phyloP scores from a whole-genome alignment of 1,284 basidiomycete genomes.

The Melanopsichium pennsylvanicum region DNA sequence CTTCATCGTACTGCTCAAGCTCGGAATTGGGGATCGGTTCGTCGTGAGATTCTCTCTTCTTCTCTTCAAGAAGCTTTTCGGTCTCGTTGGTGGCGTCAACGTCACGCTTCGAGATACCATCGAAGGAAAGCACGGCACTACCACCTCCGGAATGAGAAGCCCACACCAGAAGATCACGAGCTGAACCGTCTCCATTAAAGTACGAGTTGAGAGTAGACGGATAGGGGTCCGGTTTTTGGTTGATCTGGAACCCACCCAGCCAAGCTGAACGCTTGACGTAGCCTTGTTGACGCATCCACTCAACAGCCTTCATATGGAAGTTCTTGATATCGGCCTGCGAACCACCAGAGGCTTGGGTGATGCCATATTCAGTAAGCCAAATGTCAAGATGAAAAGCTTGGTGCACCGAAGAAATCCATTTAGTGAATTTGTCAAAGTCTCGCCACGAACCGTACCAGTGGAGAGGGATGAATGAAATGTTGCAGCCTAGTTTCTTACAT shows the following conservation, averaged over 20 bases:
- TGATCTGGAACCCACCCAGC: slow-evolving; percentile 56
- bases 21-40: slow-evolving; percentile 2
- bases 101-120: slow-evolving; percentile 17
- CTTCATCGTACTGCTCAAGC: slow-evolving; percentile 34
- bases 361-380: slow-evolving; percentile 64
- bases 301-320: slow-evolving; percentile 46
- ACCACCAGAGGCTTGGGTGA: slow-evolving; percentile 44
- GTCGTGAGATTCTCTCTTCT: slow-evolving; percentile 7
- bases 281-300: slow-evolving; percentile 42
- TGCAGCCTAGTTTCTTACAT: slow-evolving; percentile 49
- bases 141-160: slow-evolving; percentile 8
- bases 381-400: slow-evolving; percentile 37
- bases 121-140: slow-evolving; percentile 8
- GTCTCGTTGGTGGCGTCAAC: not conserved
- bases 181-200: slow-evolving; percentile 47
- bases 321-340: slow-evolving; percentile 38
- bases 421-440: slow-evolving; percentile 53
- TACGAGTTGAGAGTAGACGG: slow-evolving; percentile 52
- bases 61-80: not conserved
- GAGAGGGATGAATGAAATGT: slow-evolving; percentile 57
- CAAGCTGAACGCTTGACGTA: slow-evolving; percentile 59
- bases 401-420: slow-evolving; percentile 50
- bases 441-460: slow-evolving; percentile 62
- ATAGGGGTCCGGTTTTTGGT: slow-evolving; percentile 55
- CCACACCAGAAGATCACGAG: slow-evolving; percentile 32